Evolutionary conservation across 2,329 filamentous ascomycete species (phyloP).

Genomic region (Alternaria novae-zelandiae): DNA sequence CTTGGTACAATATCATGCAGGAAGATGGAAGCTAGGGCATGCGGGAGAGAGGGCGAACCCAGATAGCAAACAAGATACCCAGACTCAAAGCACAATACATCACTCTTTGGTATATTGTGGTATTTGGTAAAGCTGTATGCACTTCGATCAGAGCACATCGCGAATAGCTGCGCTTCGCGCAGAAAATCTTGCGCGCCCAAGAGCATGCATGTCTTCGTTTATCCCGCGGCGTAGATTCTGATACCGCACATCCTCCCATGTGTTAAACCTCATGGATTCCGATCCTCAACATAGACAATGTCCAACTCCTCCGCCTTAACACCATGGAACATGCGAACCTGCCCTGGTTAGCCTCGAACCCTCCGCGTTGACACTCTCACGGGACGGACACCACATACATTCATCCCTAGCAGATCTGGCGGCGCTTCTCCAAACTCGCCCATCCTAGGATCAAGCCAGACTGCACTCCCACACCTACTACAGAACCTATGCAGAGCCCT

Average conservation of each 20-base stretch:
- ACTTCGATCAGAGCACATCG: neutral
- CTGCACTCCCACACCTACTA: slow-evolving; percentile 32
- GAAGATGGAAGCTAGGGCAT: too few relatives aligned
- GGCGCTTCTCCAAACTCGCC: slow-evolving; percentile 23
- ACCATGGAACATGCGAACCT: slow-evolving; percentile 24
- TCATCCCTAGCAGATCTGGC: slow-evolving; percentile 34
- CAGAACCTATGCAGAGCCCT: slow-evolving; percentile 38
- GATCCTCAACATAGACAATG: slow-evolving; percentile 29
- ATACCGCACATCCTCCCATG: neutral
- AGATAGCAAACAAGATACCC: too few relatives aligned
- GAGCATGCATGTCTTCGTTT: neutral
- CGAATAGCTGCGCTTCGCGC: neutral
- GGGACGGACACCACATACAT: slow-evolving; percentile 25
- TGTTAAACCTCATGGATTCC: neutral
- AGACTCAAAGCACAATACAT: too few relatives aligned
- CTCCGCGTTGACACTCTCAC: neutral
- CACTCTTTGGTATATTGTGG: too few relatives aligned
- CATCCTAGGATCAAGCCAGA: slow-evolving; percentile 36
- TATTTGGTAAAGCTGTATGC: too few relatives aligned
- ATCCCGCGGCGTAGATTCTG: neutral
- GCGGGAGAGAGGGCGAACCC: too few relatives aligned
- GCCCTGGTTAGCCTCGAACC: slow-evolving; percentile 12
- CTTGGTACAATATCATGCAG: too few relatives aligned
- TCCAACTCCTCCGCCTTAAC: slow-evolving; percentile 33
- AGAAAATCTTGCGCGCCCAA: neutral